Percentiles rank a stretch among this genome's conserved stretches.
These are phyloP conservation scores for Pterulicium gracile DNA, from an alignment of 1,284 basidiomycete genomes.

Conservation along the genomic window DNA sequence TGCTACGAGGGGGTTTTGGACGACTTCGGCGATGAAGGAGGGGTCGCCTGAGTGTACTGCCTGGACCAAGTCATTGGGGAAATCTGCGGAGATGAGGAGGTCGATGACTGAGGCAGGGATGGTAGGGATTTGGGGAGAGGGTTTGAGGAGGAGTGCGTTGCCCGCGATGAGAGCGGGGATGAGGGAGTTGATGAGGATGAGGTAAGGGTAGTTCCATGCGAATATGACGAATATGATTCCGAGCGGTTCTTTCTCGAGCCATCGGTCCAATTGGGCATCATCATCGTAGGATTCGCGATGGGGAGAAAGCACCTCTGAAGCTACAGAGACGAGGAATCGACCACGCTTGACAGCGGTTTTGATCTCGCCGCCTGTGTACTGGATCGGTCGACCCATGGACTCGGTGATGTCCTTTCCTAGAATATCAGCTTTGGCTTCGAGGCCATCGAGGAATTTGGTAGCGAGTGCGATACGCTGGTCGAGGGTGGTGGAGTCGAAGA, in stretches of 20 bases:
- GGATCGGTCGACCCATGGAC: conserved; percentile 1
- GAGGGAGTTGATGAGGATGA: conserved; percentile 83
- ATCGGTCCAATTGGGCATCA: conserved; percentile 66
- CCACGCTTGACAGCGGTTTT: background rate
- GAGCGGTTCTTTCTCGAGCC: conserved; percentile 73
- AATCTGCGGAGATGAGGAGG: conserved; percentile 63
- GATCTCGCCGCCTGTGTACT: background rate
- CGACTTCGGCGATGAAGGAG: conserved; percentile 49
- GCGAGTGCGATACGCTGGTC: background rate
- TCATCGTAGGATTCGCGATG: conserved; percentile 44
- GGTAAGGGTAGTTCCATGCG: conserved; percentile 90
- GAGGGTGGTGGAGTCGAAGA: background rate
- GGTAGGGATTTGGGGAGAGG: conserved; percentile 89
- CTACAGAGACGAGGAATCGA: background rate
- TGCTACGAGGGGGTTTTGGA: conserved; percentile 59
- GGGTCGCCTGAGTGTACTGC: conserved; percentile 68
- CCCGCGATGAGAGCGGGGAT: conserved; percentile 84
- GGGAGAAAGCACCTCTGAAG: background rate
- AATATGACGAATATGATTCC: conserved; percentile 85
- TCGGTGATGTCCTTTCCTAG: background rate
- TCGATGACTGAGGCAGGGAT: conserved; percentile 73
- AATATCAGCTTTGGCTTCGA: conserved; percentile 1
- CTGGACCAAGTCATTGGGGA: conserved; percentile 70
- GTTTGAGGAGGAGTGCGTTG: conserved; percentile 86
- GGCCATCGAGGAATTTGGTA: background rate